Evolutionary conservation across 108 stramenopile genomes (phyloP).

Genomic region (Pseudonitzschia multiseries): DNA sequence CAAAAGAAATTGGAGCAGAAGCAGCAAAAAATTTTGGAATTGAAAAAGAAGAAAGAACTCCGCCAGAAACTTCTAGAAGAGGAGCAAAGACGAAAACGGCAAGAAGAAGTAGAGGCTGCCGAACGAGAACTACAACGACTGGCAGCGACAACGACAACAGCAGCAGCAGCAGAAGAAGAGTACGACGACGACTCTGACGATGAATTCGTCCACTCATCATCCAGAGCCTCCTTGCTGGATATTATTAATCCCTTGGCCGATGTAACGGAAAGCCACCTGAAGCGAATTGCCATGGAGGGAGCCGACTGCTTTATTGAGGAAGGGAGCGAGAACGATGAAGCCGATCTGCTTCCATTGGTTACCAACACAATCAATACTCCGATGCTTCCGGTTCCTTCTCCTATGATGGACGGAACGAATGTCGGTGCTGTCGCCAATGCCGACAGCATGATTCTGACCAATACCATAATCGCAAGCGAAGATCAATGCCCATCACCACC

Average conservation of each 20-base stretch:
- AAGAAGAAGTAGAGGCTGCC: background rate
- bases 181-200: background rate
- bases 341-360: background rate
- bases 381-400: background rate
- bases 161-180: constrained; percentile 2
- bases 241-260: constrained; percentile 5
- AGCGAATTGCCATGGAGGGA: constrained; percentile 15
- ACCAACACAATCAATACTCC: background rate
- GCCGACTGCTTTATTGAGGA: background rate
- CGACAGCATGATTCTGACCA: background rate
- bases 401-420: background rate
- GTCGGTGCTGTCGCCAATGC: background rate
- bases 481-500: background rate
- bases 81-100: background rate
- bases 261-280: constrained; percentile 14
- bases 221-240: background rate
- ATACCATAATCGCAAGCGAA: background rate
- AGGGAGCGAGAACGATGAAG: background rate
- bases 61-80: background rate
- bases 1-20: background rate
- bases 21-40: background rate
- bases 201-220: background rate
- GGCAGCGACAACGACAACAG: constrained; percentile 5
- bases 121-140: background rate
- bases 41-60: background rate